Conservation (phyloP, 768 basidiomycete genomes). For the Neoboletus magnificus region DNA sequence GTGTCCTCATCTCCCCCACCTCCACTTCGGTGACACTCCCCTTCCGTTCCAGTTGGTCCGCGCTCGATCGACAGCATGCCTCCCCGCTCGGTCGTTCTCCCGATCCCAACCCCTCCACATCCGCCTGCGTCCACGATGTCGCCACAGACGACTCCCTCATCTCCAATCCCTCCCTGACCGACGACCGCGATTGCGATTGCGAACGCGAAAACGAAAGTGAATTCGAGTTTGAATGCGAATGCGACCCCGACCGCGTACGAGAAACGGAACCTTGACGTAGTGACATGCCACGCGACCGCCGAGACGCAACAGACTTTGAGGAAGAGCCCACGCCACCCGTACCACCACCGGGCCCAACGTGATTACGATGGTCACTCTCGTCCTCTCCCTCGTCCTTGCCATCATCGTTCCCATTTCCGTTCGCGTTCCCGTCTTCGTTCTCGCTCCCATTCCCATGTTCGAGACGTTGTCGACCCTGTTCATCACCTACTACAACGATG, state of each 20-base stretch:
- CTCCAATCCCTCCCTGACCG: conserved; percentile 11
- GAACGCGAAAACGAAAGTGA: conserved; percentile 1
- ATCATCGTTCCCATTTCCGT: background rate
- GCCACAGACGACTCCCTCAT: conserved; percentile 23
- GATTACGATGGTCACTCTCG: background rate
- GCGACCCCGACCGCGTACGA: conserved; percentile 1
- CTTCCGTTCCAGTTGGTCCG: background rate
- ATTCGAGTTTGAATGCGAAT: conserved; percentile 1
- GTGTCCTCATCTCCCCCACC: background rate
- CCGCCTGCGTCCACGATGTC: conserved; percentile 28
- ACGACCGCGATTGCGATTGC: conserved; percentile 15
- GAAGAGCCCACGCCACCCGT: background rate
- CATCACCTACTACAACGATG: background rate
- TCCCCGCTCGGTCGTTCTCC: background rate
- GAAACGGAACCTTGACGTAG: background rate
- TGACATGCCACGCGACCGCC: background rate
- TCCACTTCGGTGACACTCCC: background rate
- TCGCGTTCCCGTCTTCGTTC: background rate
- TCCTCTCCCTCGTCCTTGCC: background rate
- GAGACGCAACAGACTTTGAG: background rate
- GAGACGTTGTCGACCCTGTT: background rate
- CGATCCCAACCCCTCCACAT: background rate
- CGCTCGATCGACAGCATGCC: background rate
- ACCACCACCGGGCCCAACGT: background rate
- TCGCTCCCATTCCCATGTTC: background rate